Percentiles rank a stretch among this genome's conserved stretches.
Evolutionary conservation across 1,284 basidiomycete genomes (phyloP).

Genomic region (Irpex rosettiformis): DNA sequence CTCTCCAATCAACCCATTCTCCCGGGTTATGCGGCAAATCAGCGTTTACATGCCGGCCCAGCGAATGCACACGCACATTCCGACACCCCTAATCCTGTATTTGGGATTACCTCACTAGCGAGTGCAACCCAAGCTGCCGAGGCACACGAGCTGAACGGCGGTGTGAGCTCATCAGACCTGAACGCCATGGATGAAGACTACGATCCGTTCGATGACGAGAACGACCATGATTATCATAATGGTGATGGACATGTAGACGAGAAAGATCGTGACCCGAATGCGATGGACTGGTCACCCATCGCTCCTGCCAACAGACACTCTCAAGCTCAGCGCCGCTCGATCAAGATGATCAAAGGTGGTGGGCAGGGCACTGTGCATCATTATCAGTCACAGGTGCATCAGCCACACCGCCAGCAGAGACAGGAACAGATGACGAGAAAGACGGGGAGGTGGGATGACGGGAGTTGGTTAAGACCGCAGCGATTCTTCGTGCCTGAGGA

Average conservation of each 20-base stretch:
- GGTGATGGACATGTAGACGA: constrained; percentile 23
- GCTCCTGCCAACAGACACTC: constrained; percentile 17
- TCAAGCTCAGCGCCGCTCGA: background rate
- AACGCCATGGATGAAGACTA: constrained; percentile 17
- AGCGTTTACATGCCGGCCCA: too few species aligned
- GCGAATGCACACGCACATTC: constrained; percentile 2
- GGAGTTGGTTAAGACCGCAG: constrained; percentile 47
- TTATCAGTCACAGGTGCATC: constrained; percentile 1
- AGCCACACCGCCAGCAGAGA: constrained; percentile 17
- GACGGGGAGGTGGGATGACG: background rate
- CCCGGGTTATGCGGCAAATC: constrained; percentile 4
- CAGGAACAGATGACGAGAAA: constrained; percentile 31
- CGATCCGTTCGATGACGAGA: constrained; percentile 26
- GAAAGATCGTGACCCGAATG: constrained; percentile 41
- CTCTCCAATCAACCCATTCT: constrained; percentile 62
- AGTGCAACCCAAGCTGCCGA: background rate
- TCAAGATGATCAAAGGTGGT: background rate
- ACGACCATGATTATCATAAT: constrained; percentile 25
- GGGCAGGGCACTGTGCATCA: background rate
- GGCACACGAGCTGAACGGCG: constrained; percentile 12
- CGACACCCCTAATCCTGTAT: constrained; percentile 44
- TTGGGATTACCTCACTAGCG: constrained; percentile 59
- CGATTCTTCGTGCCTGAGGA: constrained; percentile 74
- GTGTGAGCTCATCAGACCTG: too few species aligned
- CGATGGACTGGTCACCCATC: constrained; percentile 70